Evolutionary conservation across 495 filamentous ascomycete genomes (phyloP).

Genomic region (Evansstolkia leycettana): DNA sequence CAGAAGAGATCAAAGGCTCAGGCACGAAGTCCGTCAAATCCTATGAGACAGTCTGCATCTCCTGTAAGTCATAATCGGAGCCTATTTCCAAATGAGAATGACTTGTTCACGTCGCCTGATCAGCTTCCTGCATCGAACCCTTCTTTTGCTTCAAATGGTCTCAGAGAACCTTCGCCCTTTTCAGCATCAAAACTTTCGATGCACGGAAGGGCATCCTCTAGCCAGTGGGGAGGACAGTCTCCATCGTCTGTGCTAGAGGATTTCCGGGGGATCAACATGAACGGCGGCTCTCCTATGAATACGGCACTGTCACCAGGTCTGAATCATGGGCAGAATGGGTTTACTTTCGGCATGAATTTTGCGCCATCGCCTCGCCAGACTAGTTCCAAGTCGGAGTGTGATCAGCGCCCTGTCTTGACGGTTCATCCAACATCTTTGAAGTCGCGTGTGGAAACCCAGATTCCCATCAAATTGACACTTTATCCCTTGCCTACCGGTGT

Average conservation of each 20-base stretch:
- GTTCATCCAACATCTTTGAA: conserved; percentile 62
- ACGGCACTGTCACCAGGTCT: conserved; percentile 17
- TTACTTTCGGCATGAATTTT: conserved; percentile 23
- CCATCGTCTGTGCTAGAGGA: conserved; percentile 39
- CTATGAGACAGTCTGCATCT: conserved; percentile 12
- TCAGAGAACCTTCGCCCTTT: conserved; percentile 39
- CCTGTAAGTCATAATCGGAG: conserved; percentile 16
- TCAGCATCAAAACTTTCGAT: conserved; percentile 24
- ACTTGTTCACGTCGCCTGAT: not conserved
- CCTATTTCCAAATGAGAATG: not conserved
- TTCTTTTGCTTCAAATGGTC: conserved; percentile 20
- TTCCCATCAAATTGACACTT: conserved; percentile 66
- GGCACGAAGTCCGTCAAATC: conserved; percentile 15
- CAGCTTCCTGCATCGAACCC: conserved; percentile 16
- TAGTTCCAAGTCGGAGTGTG: conserved; percentile 11
- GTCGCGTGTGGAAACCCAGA: conserved; percentile 91
- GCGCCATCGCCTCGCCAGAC: conserved; percentile 21
- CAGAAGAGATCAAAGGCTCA: conserved; percentile 16
- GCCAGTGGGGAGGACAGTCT: conserved; percentile 37
- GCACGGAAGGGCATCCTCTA: conserved; percentile 31
- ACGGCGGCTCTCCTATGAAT: conserved; percentile 25
- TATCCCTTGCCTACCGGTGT: conserved; percentile 59
- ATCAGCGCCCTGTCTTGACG: conserved; percentile 29
- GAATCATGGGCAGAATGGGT: conserved; percentile 20
- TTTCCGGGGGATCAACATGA: conserved; percentile 33